Evolutionary conservation across 257 asterid species (phyloP).

Genomic region (Verbascum thapsus): DNA sequence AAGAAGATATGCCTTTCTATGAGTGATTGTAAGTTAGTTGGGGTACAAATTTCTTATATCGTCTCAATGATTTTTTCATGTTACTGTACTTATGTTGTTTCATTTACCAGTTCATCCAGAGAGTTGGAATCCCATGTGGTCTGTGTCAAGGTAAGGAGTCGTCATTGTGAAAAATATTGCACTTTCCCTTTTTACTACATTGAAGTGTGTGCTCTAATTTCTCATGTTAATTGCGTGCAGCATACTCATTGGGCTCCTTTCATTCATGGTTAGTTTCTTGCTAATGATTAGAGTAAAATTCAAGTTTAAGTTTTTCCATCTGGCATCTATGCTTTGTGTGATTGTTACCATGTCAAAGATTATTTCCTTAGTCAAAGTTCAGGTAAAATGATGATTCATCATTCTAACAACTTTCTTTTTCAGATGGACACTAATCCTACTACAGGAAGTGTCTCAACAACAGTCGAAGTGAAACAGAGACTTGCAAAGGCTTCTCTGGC

Average conservation of each 20-base stretch:
- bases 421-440: constrained; percentile 97
- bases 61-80: constrained; percentile 15
- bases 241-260: constrained; percentile 93
- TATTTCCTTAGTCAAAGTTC: constrained; percentile 24
- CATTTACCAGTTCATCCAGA: constrained; percentile 60
- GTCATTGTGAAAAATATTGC: not conserved
- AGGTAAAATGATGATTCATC: constrained; percentile 6
- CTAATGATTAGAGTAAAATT: not conserved
- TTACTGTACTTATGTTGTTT: constrained; percentile 29
- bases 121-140: constrained; percentile 77
- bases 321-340: constrained; percentile 1
- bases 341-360: constrained; percentile 11
- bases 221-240: constrained; percentile 52
- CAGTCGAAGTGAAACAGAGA: constrained; percentile 72
- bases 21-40: constrained; percentile 71
- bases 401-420: constrained; percentile 24
- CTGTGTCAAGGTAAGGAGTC: constrained; percentile 56
- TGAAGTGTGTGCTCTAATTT: constrained; percentile 38
- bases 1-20: constrained; percentile 92
- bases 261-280: constrained; percentile 85
- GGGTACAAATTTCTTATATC: constrained; percentile 14
- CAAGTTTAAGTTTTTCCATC: constrained; percentile 13
- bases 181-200: constrained; percentile 7
- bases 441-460: constrained; percentile 90
- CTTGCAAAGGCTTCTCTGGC: constrained; percentile 92